Conservation (phyloP, 208 protist genomes). For the Wallacemonas sp. region DNA sequence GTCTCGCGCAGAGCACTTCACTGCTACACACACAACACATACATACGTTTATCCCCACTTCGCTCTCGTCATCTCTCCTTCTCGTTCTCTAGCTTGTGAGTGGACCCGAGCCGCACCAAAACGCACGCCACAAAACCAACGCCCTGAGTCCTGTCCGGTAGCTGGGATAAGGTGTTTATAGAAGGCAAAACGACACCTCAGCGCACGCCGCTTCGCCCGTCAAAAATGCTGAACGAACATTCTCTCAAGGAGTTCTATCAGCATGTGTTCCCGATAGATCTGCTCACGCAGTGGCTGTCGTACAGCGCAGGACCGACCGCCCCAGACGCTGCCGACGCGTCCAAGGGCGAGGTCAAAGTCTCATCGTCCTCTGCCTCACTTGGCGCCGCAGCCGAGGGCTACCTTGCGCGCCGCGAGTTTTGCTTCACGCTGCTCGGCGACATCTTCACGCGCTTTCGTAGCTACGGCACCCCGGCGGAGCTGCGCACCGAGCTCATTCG, state of each 20-base stretch:
- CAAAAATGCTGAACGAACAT: conserved; percentile 72
- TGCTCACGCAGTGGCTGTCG: conserved; percentile 78
- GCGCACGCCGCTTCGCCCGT: no score
- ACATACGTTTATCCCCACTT: no score
- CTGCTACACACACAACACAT: no score
- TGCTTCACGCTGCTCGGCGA: conserved; percentile 91
- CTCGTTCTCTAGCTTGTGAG: no score
- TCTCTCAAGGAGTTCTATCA: conserved; percentile 88
- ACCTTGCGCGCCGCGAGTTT: conserved; percentile 85
- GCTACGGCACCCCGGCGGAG: conserved; percentile 70
- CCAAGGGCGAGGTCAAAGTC: conserved; percentile 10
- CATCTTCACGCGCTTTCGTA: conserved; percentile 88
- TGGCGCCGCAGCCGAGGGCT: conserved; percentile 39
- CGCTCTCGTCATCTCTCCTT: no score
- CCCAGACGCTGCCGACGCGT: not conserved
- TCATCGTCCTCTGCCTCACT: conserved; percentile 10
- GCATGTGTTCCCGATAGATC: conserved; percentile 85
- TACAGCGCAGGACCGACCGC: conserved; percentile 28
- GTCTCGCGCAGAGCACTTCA: no score
- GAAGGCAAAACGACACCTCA: no score
- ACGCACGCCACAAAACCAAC: no score
- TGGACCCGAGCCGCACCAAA: no score
- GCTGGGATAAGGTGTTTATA: no score
- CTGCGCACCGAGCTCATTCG: conserved; percentile 77
- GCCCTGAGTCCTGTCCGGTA: no score